Conservation (phyloP, 2,329 filamentous ascomycete genomes). For the Aureobasidium uvarum region DNA sequence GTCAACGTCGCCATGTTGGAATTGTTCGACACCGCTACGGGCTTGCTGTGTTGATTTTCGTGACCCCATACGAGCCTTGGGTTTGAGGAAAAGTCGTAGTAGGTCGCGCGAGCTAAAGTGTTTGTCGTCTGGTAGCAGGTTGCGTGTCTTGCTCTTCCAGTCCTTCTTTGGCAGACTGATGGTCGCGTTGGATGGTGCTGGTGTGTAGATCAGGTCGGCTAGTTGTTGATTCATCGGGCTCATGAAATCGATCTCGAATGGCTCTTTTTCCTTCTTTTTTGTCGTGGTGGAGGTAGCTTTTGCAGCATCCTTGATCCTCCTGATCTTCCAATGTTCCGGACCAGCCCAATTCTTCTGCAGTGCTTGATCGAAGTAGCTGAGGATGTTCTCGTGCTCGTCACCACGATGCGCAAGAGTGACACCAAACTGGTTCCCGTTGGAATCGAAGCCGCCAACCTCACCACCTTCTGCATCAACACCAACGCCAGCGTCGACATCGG, state of each 20-base stretch:
- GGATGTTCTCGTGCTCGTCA: conserved; percentile 80
- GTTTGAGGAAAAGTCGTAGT: conserved; percentile 88
- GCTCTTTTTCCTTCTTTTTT: conserved; percentile 89
- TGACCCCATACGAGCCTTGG: conserved; percentile 77
- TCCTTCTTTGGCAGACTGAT: conserved; percentile 90
- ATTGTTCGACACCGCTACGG: conserved; percentile 45
- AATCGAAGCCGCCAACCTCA: conserved; percentile 58
- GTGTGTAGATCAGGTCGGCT: conserved; percentile 76
- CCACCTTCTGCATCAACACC: conserved; percentile 45
- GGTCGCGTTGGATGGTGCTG: conserved; percentile 72
- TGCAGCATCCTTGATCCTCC: conserved; percentile 74
- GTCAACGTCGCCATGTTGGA: conserved; percentile 73
- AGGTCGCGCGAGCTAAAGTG: conserved; percentile 95
- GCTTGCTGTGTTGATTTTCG: conserved; percentile 55
- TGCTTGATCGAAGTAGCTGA: conserved; percentile 97
- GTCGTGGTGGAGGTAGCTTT: conserved; percentile 60
- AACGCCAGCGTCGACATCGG: conserved; percentile 53
- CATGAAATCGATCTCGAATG: conserved; percentile 89
- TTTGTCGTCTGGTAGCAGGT: conserved; percentile 94
- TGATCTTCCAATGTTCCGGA: conserved; percentile 98
- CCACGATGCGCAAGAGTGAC: conserved; percentile 70
- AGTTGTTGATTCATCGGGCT: conserved; percentile 68
- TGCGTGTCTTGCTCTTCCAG: conserved; percentile 90
- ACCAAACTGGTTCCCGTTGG: conserved; percentile 65
- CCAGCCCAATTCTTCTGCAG: conserved; percentile 97